Evolutionary conservation across 1,284 basidiomycete species (phyloP).

Genomic region (Cryptococcus amylolentus): DNA sequence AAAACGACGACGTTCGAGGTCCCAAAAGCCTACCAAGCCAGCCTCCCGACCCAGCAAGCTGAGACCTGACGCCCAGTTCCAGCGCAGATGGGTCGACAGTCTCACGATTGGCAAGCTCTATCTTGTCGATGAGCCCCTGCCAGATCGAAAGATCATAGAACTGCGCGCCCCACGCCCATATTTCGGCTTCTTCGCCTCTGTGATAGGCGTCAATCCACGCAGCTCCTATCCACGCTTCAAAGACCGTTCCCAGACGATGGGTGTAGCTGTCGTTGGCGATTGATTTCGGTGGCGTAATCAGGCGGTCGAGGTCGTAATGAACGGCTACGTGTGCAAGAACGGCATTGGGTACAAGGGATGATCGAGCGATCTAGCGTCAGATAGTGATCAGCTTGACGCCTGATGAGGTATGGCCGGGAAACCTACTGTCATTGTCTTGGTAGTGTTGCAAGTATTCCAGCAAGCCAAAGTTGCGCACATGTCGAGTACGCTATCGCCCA

Average conservation of each 20-base stretch:
- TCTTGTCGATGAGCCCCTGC: conserved; percentile 52
- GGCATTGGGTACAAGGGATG: neutral
- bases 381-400: neutral
- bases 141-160: conserved; percentile 97
- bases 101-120: no score
- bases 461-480: neutral
- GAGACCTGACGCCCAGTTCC: no score
- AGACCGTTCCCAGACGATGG: neutral
- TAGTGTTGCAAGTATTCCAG: conserved; percentile 1
- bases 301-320: conserved; percentile 1
- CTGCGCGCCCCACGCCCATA: conserved; percentile 60
- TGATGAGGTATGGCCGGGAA: neutral
- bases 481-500: conserved; percentile 7
- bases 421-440: conserved; percentile 1
- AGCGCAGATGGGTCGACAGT: no score
- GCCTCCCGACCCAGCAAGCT: no score
- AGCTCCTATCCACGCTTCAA: conserved; percentile 7
- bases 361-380: neutral
- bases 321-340: conserved; percentile 1
- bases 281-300: neutral
- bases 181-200: conserved; percentile 19
- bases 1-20: no score
- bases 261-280: neutral
- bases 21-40: no score
- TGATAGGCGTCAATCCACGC: conserved; percentile 8